Evolutionary conservation across 164 flowering plant species (phyloP), one percentile per base, ranked within the genome.

Genomic region (Echeveria elegans): DNA sequence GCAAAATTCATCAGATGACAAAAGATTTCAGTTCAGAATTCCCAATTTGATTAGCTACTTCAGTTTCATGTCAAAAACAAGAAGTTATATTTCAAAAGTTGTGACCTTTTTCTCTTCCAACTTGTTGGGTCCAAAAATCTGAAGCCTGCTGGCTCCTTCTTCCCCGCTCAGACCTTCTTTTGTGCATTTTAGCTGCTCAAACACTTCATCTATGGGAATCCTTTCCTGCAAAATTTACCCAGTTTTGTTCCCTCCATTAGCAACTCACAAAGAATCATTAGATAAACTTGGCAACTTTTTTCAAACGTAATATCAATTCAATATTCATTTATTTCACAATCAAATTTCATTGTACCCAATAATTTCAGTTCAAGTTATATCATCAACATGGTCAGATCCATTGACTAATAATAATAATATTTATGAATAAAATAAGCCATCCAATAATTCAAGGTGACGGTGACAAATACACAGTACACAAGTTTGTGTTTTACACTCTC

Each of bases 81-180:
- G 60, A 24, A n/a, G n/a, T 10, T 6, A 6, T 11, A 12, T 24
- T 11, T 24, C 26, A 4, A 11, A 53, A 9, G 60, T 23, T 28
- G 1, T 28, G 34, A 65, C 68, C 68, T 65, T 65, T 24, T 65
- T 65, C 68, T 63, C 66, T 68, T 88, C 93, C 52, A 88, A 76
- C 64, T 86, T 88, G 88, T 88, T 88, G 72, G 86, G 90, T 26
- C 90, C 93, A 66, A 88, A 88, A 52, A 88, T 81, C 43, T 81
- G 79, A 52, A 88, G 80, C 80, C 93, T 70, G 72, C 68, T 72
- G 68, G 69, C 83, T 70, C 90, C 93, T 73, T 86, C 93, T 4
- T 74, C 79, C 16, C 77, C 28, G 18, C 70, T 67, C 30, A 88
- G 67, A 45, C 93, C 93, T 68, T 82, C 85, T 23, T 73, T 66